Base-by-base conservation (phyloP, 768 basidiomycete genomes). In the Thelephora ganbajun region DNA sequence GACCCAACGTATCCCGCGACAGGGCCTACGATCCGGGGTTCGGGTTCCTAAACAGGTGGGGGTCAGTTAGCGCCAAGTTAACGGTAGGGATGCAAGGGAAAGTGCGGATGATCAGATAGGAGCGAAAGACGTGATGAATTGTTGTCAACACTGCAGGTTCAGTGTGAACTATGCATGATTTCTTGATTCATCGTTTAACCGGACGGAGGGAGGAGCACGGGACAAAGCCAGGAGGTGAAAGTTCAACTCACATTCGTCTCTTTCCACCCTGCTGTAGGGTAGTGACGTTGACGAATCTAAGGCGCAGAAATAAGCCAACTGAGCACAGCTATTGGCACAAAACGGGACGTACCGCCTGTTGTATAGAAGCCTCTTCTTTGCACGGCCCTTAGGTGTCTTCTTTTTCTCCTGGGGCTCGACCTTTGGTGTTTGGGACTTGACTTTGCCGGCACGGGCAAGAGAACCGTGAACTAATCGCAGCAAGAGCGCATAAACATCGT, bases 331-430 rank as follows among this genome's bases (percentile, higher is more conserved):
- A 41, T 6, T 7, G 22, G 18, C 4, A 22, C 9, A 12, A 37
- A 42, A 46, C 12, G 22, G 30, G 49, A 72, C 80, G 57, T 68
- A 89, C 83, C 87, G 79, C 63, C 89, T 82, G 74, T 93, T 93
- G 77, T 93, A 94, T 54, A 90, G 70, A 56, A 88, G 71, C 54
- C 89, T 77, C 77, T 97, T 97, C 84, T 94, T 96, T 53, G 94
- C 94, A 64, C 94, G 90, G 53, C 94, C 94, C 71, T 85, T 94
- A 49, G 90, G 90, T 35, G 71, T 80, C 82, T 97, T 97, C 84
- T 92, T 92, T 84, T 96, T 97, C 74, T 97, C 94, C 73, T 94
- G 90, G 67, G 83, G 80, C 62, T 96, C 94, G 63, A 96, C 94
- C 72, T 97, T 97, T 61, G 93, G 93, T 61, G 84, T 88, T 72